phyloP scores from a whole-genome alignment of 306 rosid species.

The Pyrus communis region DNA sequence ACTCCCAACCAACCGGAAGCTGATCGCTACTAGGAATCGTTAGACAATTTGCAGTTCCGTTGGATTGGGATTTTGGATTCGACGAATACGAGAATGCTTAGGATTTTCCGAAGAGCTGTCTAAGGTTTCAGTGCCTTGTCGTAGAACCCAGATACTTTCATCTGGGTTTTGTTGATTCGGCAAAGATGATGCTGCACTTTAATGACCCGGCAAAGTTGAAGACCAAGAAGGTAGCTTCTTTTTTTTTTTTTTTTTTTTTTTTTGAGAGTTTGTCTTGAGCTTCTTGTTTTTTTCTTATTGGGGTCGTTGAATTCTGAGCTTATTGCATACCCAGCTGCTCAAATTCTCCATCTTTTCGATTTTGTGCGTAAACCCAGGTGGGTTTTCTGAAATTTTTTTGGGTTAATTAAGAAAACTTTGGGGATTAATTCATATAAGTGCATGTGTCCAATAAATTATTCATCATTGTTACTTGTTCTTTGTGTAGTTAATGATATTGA shows the following conservation, averaged over 20 bases:
- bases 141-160: background rate
- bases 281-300: background rate
- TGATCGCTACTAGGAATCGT: background rate
- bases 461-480: background rate
- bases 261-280: background rate
- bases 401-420: background rate
- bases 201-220: constrained; percentile 52
- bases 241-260: background rate
- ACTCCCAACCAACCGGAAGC: background rate
- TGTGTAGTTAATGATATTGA: background rate
- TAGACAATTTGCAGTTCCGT: background rate
- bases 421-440: too few species aligned
- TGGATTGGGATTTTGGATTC: background rate
- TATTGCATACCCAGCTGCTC: background rate
- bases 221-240: constrained; percentile 50
- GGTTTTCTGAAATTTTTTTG: background rate
- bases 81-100: background rate
- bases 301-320: background rate
- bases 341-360: background rate
- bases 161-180: background rate
- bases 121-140: background rate
- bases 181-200: constrained; percentile 62
- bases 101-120: background rate
- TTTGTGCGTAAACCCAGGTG: background rate
- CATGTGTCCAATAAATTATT: background rate